Evolutionary conservation across 2,329 filamentous ascomycete genomes (phyloP), one percentile per base, ranked within the genome.

Genomic region (Botryotinia calthae): DNA sequence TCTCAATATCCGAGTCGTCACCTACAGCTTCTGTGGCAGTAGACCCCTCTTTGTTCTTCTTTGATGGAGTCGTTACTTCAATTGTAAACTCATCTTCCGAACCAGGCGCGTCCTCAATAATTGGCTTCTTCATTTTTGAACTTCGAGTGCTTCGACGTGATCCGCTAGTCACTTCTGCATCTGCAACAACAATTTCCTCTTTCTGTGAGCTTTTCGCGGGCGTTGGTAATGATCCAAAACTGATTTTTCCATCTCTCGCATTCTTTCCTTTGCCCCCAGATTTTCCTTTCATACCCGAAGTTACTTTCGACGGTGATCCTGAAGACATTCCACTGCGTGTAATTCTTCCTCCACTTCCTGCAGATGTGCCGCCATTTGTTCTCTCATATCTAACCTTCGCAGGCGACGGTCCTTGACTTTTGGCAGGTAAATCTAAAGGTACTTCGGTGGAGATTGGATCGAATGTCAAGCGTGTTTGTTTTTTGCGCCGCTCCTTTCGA

Each of bases 391-490:
- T 70, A 3, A 80, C 76, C 58, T 77, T 78, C 9, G 77, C 76
- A 28, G 77, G 77, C 10, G 77, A 75, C 42, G 74, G 71, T 9
- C 63, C 73, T n/a, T 63, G 54, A 34, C 69, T 46, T 28, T 75
- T 74, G 0, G 76, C 42, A 72, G n/a, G n/a, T 65, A 46, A 64
- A 16, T 25, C 62, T 20, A 51, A 31, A 59, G 58, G 75, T 61
- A 14, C 76, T 40, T 44, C 58, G 14, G 18, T 40, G 40, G 51
- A 51, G 16, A 73, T 31, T 18, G 77, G 73, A 65, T 79, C 77
- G 62, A 80, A 80, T 0, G 75, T 77, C 31, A 81, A 72, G 18
- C 75, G 75, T 16, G 79, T 80, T 67, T 81, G 79, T 31, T 74
- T 73, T 63, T 78, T 79, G 37, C 75, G 76, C 4, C 75, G 75